These are phyloP conservation scores for Flaveria floridana DNA, from an alignment of 140 eudicot genomes.

Conservation along the genomic window DNA sequence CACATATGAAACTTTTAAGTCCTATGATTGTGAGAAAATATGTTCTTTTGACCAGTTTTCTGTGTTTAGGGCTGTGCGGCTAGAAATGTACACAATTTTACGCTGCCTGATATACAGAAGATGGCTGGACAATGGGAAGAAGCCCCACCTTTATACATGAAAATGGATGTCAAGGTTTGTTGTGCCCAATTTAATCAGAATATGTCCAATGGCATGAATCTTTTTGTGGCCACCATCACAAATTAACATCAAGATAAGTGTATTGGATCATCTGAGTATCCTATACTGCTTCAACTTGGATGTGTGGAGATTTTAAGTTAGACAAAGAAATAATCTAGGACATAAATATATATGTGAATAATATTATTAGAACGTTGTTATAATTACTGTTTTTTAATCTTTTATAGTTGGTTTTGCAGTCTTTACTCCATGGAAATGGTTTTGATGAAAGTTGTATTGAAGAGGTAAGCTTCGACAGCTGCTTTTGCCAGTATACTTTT, in stretches of 20 bases:
- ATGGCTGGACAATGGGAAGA: slow-evolving; percentile 95
- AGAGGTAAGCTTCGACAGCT: slow-evolving; percentile 57
- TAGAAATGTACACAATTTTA: slow-evolving; percentile 87
- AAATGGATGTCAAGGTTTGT: slow-evolving; percentile 76
- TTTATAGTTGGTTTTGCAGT: slow-evolving; percentile 41
- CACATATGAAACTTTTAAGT: slow-evolving; percentile 2
- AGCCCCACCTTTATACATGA: slow-evolving; percentile 81
- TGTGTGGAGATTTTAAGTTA: slow-evolving; percentile 19
- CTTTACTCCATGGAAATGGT: slow-evolving; percentile 77
- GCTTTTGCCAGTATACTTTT: slow-evolving; percentile 8
- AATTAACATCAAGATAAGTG: not conserved
- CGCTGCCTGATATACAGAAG: slow-evolving; percentile 62
- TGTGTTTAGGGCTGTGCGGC: slow-evolving; percentile 88
- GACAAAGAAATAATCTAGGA: not conserved
- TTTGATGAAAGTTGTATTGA: slow-evolving; percentile 68
- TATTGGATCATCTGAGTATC: slow-evolving; percentile 12
- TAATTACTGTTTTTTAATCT: not conserved
- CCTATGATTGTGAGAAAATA: slow-evolving; percentile 13
- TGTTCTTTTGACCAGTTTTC: slow-evolving; percentile 15
- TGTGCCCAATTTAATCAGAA: not conserved
- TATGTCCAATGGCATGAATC: not conserved
- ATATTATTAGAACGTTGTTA: slow-evolving; percentile 11
- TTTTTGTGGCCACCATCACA: not conserved
- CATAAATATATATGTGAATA: slow-evolving; percentile 17
- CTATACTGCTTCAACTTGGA: not conserved